Evolutionary conservation across 805 yeast genomes (phyloP).

Genomic region (Barnettozyma californica): DNA sequence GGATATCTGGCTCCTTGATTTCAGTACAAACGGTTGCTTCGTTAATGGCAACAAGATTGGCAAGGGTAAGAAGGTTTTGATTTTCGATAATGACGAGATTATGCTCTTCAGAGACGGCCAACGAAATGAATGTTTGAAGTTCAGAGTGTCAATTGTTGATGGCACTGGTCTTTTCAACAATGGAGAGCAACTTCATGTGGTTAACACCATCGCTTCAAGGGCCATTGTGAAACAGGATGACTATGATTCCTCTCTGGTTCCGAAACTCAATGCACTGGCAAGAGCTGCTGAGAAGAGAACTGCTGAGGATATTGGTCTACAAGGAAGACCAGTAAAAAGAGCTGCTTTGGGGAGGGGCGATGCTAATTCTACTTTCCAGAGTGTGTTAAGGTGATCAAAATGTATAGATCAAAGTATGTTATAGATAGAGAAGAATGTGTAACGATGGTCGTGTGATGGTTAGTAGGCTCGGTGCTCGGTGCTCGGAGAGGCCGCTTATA

Average conservation of each 20-base stretch:
- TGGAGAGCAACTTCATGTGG: constrained; percentile 27
- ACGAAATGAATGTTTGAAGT: constrained; percentile 48
- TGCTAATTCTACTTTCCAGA: constrained; percentile 23
- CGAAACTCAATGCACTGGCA: constrained; percentile 4
- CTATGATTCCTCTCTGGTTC: constrained; percentile 12
- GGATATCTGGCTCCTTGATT: constrained; percentile 76
- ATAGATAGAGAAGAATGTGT: no score
- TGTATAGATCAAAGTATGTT: neutral
- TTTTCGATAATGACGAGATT: constrained; percentile 62
- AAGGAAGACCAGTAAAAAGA: constrained; percentile 21
- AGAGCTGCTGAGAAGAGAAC: constrained; percentile 1
- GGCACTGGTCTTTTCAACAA: constrained; percentile 58
- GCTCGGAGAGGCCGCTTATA: no score
- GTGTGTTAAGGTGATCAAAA: constrained; percentile 12
- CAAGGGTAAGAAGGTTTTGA: constrained; percentile 53
- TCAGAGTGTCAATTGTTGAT: constrained; percentile 48
- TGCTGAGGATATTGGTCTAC: neutral
- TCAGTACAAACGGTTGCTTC: constrained; percentile 73
- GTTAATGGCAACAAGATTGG: constrained; percentile 58
- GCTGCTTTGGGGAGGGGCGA: constrained; percentile 26
- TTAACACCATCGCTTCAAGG: constrained; percentile 4
- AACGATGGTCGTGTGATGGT: no score
- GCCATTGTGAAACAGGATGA: constrained; percentile 10
- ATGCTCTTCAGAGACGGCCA: constrained; percentile 60
- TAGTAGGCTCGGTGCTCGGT: no score